These are phyloP conservation scores for Macrocybe gigantea DNA, from an alignment of 768 basidiomycete species.

Conservation along the genomic window DNA sequence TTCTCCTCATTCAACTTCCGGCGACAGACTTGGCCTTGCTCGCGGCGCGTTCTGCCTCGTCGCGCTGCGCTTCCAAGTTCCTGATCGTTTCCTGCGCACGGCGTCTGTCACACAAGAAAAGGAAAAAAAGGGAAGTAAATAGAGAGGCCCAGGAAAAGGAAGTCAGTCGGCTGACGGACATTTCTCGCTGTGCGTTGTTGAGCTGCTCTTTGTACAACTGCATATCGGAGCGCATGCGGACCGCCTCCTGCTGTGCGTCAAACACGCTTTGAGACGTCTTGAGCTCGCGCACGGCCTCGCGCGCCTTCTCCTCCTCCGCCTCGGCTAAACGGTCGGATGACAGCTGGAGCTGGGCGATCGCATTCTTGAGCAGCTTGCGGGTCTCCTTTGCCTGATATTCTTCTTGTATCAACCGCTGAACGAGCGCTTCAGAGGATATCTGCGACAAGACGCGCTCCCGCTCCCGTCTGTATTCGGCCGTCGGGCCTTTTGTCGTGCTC, in stretches of 20 bases:
- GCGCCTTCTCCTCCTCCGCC: constrained; percentile 9
- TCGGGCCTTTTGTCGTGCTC: constrained; percentile 3
- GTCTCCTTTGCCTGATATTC: constrained; percentile 22
- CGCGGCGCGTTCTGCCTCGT: constrained; percentile 26
- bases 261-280: constrained; percentile 20
- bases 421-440: constrained; percentile 17
- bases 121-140: not conserved
- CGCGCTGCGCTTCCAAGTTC: constrained; percentile 23
- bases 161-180: no score
- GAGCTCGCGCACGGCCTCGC: constrained; percentile 16
- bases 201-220: constrained; percentile 19
- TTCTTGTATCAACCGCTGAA: constrained; percentile 17
- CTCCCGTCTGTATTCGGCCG: constrained; percentile 13
- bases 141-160: no score
- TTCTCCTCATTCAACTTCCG: constrained; percentile 52
- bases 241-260: constrained; percentile 20
- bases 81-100: constrained; percentile 18
- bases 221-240: constrained; percentile 19
- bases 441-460: constrained; percentile 20
- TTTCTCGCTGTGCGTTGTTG: constrained; percentile 17
- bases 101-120: constrained; percentile 9
- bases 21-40: constrained; percentile 40
- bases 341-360: constrained; percentile 19
- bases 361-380: constrained; percentile 19
- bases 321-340: constrained; percentile 10